Evolutionary conservation across 306 rosid genomes (phyloP).

Genomic region (Rosa persica): DNA sequence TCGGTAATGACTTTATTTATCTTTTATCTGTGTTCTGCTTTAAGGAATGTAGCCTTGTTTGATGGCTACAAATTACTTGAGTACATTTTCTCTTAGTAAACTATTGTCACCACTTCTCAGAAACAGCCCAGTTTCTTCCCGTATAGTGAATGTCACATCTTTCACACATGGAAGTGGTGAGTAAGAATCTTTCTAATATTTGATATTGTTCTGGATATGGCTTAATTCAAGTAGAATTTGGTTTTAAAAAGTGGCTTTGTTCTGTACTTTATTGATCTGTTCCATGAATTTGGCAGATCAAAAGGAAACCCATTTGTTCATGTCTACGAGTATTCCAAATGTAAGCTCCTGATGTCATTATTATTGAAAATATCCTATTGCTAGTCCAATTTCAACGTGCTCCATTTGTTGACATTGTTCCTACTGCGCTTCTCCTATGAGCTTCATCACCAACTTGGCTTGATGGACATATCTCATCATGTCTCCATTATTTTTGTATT

Average conservation of each 20-base stretch:
- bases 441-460: slow-evolving; percentile 44
- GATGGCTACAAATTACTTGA: slow-evolving; percentile 76
- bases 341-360: slow-evolving; percentile 53
- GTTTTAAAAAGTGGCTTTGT: too few relatives aligned
- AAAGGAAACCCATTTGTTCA: slow-evolving; percentile 64
- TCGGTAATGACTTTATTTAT: slow-evolving; percentile 49
- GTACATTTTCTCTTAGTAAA: slow-evolving; percentile 57
- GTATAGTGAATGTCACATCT: too few relatives aligned
- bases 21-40: background rate
- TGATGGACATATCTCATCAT: slow-evolving; percentile 51
- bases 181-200: too few relatives aligned
- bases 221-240: too few relatives aligned
- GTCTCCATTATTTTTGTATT: slow-evolving; percentile 31
- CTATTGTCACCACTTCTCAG: too few relatives aligned
- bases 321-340: slow-evolving; percentile 72
- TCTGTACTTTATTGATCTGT: too few relatives aligned
- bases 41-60: background rate
- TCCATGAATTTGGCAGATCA: slow-evolving; percentile 28
- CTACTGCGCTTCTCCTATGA: slow-evolving; percentile 28
- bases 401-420: slow-evolving; percentile 48
- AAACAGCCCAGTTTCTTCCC: too few relatives aligned
- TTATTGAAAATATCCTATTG: background rate
- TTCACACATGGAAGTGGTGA: too few relatives aligned
- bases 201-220: too few relatives aligned
- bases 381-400: background rate